These are phyloP conservation scores for Coniella vitis DNA, from an alignment of 2,329 filamentous ascomycete species.

Conservation along the genomic window DNA sequence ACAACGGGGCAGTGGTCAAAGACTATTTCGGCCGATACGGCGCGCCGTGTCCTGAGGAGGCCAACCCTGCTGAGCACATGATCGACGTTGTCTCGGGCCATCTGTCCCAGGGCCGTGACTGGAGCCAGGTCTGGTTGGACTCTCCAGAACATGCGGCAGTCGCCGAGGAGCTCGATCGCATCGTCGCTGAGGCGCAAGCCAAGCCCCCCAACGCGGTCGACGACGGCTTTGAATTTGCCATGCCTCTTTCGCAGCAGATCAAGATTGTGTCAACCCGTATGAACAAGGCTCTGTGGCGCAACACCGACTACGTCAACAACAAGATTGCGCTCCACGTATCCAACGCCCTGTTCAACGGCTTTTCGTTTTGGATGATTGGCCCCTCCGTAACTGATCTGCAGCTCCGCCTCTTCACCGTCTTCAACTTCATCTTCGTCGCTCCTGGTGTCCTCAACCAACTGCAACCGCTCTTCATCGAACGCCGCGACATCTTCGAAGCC, in stretches of 20 bases:
- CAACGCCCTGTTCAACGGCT: constrained; percentile 44
- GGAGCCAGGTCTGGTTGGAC: constrained; percentile 51
- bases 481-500: constrained; percentile 50
- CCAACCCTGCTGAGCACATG: constrained; percentile 50
- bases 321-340: constrained; percentile 30
- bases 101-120: constrained; percentile 45
- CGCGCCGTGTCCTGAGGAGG: constrained; percentile 39
- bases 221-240: constrained; percentile 47
- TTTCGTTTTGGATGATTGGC: constrained; percentile 55
- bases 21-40: constrained; percentile 47
- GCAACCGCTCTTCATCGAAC: constrained; percentile 51
- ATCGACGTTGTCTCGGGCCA: constrained; percentile 54
- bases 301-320: constrained; percentile 59
- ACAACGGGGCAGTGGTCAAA: constrained; percentile 40
- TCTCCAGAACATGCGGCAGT: constrained; percentile 28
- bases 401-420: constrained; percentile 50
- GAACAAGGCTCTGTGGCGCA: constrained; percentile 57
- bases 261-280: constrained; percentile 57
- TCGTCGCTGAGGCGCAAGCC: constrained; percentile 22
- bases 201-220: background rate
- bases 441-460: constrained; percentile 52
- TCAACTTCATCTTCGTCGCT: constrained; percentile 58
- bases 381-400: constrained; percentile 44
- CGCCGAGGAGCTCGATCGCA: constrained; percentile 31
- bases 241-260: constrained; percentile 56